Conservation (phyloP, 2,329 filamentous ascomycete genomes). For the Sporothrix euskadiensis region DNA sequence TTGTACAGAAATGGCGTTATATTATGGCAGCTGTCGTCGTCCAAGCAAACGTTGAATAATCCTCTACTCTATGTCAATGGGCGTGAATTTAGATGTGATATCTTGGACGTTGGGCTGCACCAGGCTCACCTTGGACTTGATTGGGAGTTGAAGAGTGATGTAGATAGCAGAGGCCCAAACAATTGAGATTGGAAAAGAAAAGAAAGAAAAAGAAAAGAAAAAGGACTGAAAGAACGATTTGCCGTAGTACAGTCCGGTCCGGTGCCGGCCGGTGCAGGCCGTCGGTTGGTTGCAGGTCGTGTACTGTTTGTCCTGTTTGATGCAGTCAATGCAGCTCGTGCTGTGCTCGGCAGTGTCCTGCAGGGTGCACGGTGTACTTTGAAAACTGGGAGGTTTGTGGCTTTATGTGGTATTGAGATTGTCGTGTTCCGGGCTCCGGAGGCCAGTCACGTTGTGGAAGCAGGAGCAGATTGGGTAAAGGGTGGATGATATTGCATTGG, state of each 20-base stretch:
- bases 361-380: background rate
- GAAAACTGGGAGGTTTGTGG: background rate
- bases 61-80: background rate
- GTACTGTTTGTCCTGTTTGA: background rate
- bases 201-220: background rate
- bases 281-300: background rate
- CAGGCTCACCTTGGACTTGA: background rate
- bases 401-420: background rate
- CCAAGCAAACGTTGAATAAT: background rate
- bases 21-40: background rate
- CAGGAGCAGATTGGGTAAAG: background rate
- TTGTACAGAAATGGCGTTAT: background rate
- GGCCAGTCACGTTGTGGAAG: background rate
- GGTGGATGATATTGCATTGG: background rate
- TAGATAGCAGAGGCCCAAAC: background rate
- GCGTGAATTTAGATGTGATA: background rate
- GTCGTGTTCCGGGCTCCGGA: background rate
- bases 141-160: background rate
- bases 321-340: background rate
- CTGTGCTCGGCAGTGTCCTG: background rate
- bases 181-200: background rate
- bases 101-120: background rate
- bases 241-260: background rate
- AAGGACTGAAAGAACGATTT: background rate
- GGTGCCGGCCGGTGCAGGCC: conserved; percentile 11